phyloP scores from a whole-genome alignment of 2,329 filamentous ascomycete species.

The Capronia epimyces region DNA sequence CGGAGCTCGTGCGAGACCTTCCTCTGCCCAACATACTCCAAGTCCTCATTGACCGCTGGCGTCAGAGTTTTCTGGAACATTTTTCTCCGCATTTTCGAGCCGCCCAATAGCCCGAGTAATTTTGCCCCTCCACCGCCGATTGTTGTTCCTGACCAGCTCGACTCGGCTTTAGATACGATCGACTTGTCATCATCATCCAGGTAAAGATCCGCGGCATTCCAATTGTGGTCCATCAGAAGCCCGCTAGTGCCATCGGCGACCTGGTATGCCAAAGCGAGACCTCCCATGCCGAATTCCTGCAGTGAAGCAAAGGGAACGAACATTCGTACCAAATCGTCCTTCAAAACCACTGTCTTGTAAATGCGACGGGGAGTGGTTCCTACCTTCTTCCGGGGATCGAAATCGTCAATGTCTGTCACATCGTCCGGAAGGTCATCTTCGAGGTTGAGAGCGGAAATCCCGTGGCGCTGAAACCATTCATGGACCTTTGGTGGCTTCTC shows the following conservation, averaged over 20 bases:
- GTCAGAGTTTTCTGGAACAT: background rate
- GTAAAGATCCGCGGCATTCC: background rate
- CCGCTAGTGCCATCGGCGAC: background rate
- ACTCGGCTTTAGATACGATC: background rate
- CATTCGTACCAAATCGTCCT: background rate
- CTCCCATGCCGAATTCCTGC: background rate
- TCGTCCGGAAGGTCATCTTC: constrained; percentile 2
- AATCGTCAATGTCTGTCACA: constrained; percentile 3
- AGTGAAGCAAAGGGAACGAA: background rate
- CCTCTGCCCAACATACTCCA: constrained; percentile 6
- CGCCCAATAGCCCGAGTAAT: background rate
- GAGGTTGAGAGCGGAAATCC: constrained; percentile 1
- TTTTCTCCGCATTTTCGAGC: background rate
- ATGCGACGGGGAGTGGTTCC: background rate
- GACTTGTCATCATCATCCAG: constrained; percentile 5
- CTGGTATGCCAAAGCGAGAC: background rate
- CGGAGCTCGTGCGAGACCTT: constrained; percentile 5
- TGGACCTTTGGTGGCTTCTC: constrained; percentile 2
- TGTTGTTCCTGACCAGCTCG: constrained; percentile 4
- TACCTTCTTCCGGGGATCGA: constrained; percentile 1
- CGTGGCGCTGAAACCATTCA: constrained; percentile 6
- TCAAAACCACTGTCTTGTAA: background rate
- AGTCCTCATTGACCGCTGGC: background rate
- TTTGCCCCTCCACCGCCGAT: background rate
- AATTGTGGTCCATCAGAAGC: background rate